Evolutionary conservation across 768 basidiomycete species (phyloP).

Genomic region (Lyophyllum semitale): DNA sequence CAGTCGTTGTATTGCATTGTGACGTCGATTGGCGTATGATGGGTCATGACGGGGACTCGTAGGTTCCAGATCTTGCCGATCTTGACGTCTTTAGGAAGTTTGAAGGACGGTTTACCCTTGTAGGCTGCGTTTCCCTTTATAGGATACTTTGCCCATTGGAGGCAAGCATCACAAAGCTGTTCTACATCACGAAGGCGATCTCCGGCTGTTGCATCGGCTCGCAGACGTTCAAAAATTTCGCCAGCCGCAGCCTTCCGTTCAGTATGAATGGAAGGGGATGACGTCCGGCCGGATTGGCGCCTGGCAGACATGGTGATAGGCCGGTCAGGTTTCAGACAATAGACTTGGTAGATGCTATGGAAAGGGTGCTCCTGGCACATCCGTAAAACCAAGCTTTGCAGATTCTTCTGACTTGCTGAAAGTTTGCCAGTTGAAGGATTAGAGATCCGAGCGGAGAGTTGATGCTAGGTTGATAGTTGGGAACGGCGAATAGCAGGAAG

Average conservation of each 20-base stretch:
- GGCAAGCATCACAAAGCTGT: constrained; percentile 60
- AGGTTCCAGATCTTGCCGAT: constrained; percentile 55
- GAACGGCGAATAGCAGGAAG: background rate
- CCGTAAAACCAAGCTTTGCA: constrained; percentile 65
- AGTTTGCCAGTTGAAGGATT: constrained; percentile 28
- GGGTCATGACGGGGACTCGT: constrained; percentile 84
- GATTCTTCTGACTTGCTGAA: constrained; percentile 50
- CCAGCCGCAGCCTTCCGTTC: constrained; percentile 69
- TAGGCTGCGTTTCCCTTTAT: constrained; percentile 36
- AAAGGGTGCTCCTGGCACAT: constrained; percentile 93
- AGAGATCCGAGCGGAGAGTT: constrained; percentile 88
- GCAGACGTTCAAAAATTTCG: constrained; percentile 58
- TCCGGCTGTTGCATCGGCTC: constrained; percentile 35
- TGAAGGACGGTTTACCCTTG: constrained; percentile 24
- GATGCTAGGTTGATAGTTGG: constrained; percentile 50
- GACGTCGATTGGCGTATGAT: constrained; percentile 65
- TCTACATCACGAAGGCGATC: constrained; percentile 56
- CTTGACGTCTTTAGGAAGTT: constrained; percentile 45
- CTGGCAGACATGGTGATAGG: constrained; percentile 22
- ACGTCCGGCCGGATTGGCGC: constrained; percentile 49
- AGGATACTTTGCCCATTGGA: constrained; percentile 72
- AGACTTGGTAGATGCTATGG: constrained; percentile 90
- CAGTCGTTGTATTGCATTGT: constrained; percentile 69
- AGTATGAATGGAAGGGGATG: constrained; percentile 43
- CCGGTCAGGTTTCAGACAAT: constrained; percentile 57